Evolutionary conservation across 148 eudicot species (phyloP), one percentile per base, ranked within the genome.

Genomic region (Euryodendron excelsum): DNA sequence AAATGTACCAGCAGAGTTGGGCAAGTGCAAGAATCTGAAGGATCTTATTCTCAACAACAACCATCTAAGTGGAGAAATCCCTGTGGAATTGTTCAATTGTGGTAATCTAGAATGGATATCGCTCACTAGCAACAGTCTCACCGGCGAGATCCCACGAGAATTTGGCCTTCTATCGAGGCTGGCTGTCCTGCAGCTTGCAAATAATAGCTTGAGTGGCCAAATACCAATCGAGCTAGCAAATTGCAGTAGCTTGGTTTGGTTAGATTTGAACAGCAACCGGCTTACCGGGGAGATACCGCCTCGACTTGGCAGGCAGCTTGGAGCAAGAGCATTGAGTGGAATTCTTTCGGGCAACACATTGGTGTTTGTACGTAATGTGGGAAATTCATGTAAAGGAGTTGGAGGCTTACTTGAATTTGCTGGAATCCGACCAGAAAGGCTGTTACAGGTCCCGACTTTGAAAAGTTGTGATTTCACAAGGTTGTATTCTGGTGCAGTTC

Each of bases 321-420:
- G 98, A 76, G 77, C 92, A 5, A 89, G 84, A 77, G 90, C 97
- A 4, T 79, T 91, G 73, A 81, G 84, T 21, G 99, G 99, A 47
- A 93, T 96, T 61, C 88, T 93, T 23, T 90, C 94, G 1, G 98
- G 98, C 36, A 96, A 96, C 83, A 93, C 90, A 0, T 64, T 96
- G 62, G 91, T 96, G 10, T 96, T 96, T 69, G 98, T 96, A 18
- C 75, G 99, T 27, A 96, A 96, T 77, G 90, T 96, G n/a, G 99
- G 99, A 15, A 96, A 91, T 74, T 90, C 96, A 0, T 96, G 99
- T 77, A 91, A 91, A 81, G 99, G 99, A 56, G 92, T 93, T 17
- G 99, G 99, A 23, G 98, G 99, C 34, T 82, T 96, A 70, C 89
- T 96, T 2, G 99, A 96, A 75, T 93, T 96, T 62, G 86, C 97